Conservation (phyloP, 2,329 filamentous ascomycete genomes). For the Fusarium sp. region DNA sequence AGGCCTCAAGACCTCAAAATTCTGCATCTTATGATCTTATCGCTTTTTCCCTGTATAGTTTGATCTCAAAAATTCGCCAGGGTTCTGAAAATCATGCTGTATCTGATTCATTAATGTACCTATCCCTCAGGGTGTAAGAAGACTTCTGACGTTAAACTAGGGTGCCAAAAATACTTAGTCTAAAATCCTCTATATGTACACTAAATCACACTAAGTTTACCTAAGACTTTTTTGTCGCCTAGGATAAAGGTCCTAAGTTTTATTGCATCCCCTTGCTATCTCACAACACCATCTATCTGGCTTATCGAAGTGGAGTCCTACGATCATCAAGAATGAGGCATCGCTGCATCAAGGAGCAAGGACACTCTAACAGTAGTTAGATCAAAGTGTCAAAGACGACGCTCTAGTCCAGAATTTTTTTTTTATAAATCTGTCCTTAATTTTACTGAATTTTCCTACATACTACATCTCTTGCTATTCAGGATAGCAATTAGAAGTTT, state of each 20-base stretch:
- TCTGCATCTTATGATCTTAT: too few relatives aligned
- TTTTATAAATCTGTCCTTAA: fast-evolving
- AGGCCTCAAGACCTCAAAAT: background rate
- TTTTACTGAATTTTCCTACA: background rate
- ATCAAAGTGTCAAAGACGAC: background rate
- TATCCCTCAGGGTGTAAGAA: too few relatives aligned
- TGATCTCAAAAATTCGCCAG: background rate
- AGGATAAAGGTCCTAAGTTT: too few relatives aligned
- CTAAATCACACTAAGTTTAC: too few relatives aligned
- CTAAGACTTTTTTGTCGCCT: too few relatives aligned
- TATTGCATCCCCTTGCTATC: background rate
- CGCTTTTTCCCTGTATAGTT: too few relatives aligned
- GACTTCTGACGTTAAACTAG: too few relatives aligned
- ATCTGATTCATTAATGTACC: background rate
- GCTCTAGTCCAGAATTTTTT: background rate
- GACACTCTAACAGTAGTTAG: too few relatives aligned
- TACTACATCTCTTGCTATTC: background rate
- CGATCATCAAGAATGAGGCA: background rate
- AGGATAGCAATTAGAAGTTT: background rate
- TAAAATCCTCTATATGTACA: too few relatives aligned
- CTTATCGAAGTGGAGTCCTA: background rate
- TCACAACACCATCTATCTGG: background rate
- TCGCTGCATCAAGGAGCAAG: background rate
- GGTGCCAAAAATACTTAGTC: too few relatives aligned
- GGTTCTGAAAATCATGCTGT: background rate